Base-by-base conservation (phyloP, 2,329 filamentous ascomycete genomes). In the Coniochaeta sp. region DNA sequence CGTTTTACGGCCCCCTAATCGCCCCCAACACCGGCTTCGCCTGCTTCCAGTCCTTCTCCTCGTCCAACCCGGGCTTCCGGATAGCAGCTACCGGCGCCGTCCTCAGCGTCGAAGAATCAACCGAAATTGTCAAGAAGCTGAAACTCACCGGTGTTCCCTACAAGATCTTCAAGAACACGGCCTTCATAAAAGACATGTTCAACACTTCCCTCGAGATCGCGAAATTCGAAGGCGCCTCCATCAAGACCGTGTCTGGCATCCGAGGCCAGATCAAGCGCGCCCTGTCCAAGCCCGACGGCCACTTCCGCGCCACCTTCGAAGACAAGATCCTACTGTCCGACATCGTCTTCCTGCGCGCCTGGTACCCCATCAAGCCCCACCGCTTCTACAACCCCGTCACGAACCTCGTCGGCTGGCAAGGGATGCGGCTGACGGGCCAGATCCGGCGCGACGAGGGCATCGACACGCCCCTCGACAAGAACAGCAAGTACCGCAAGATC, bases 151-250 rank as follows among this genome's bases (percentile, higher is more conserved):
- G 95, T 62, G 82, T 86, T 55, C 93, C 95, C 1, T 96, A 95
- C 83, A 98, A 98, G 78, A 96, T 98, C 75, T 98, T 96, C 85
- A 96, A 96, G 77, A 99, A 99, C 79, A 99, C 95, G 0, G 93
- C 95, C 42, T 99, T 99, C 73, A 92, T 99, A 77, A 96, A 95
- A 74, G 91, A 96, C 77, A 99, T 99, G 95, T 99, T 99, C 81
- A 92, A 86, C 71, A 88, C 89, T 0, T 83, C 91, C 0, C 86
- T 99, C 47, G 95, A 99, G 73, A 95, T 99, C 65, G 93, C 95
- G 69, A 99, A 98, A 72, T 99, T 99, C 70, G 95, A 99, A 77
- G 95, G 95, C 61, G 95, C 95, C 10, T 87, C 90, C 60, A 93
- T 99, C 77, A 91, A 93, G 71, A 99, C 96, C 0, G 96, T 99